These are phyloP conservation scores for Fusarium temperatum DNA, from an alignment of 2,329 filamentous ascomycete species.

Conservation along the genomic window DNA sequence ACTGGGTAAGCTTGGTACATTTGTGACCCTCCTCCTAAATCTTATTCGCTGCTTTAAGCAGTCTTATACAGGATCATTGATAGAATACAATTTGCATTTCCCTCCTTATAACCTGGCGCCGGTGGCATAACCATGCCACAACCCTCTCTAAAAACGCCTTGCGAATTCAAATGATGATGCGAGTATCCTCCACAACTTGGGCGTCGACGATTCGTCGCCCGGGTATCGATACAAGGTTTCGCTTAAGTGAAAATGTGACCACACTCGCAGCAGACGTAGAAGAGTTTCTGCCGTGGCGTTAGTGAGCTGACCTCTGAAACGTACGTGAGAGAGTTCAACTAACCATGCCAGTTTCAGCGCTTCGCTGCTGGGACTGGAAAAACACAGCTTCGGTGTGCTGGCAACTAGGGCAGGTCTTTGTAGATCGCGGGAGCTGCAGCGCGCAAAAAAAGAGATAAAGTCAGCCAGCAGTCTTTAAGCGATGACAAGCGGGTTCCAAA, in stretches of 20 bases:
- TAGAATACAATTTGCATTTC: slow-evolving; percentile 29
- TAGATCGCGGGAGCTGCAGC: slow-evolving; percentile 86
- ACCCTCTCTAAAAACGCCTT: slow-evolving; percentile 37
- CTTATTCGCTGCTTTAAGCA: neutral
- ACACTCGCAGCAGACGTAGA: slow-evolving; percentile 94
- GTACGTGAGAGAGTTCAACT: slow-evolving; percentile 47
- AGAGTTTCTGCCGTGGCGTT: slow-evolving; percentile 73
- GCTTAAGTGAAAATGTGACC: slow-evolving; percentile 80
- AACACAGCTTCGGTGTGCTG: slow-evolving; percentile 91
- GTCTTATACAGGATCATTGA: slow-evolving; percentile 20
- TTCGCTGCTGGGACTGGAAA: slow-evolving; percentile 98
- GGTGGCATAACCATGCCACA: slow-evolving; percentile 15
- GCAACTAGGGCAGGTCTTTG: slow-evolving; percentile 86
- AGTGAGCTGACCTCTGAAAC: neutral
- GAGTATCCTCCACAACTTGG: slow-evolving; percentile 29
- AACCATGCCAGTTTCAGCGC: slow-evolving; percentile 98
- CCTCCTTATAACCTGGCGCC: slow-evolving; percentile 23
- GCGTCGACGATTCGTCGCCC: slow-evolving; percentile 18
- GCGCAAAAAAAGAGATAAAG: slow-evolving; percentile 47
- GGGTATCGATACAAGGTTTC: slow-evolving; percentile 40
- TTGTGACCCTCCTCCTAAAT: neutral
- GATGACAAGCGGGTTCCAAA: slow-evolving; percentile 43
- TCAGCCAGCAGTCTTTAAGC: slow-evolving; percentile 54
- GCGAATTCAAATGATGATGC: slow-evolving; percentile 32
- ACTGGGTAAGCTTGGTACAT: neutral